Percentiles rank a stretch among this genome's conserved stretches.
Evolutionary conservation across 202 grass and related monocot genomes (phyloP).

Genomic region (Zoysia matrella): DNA sequence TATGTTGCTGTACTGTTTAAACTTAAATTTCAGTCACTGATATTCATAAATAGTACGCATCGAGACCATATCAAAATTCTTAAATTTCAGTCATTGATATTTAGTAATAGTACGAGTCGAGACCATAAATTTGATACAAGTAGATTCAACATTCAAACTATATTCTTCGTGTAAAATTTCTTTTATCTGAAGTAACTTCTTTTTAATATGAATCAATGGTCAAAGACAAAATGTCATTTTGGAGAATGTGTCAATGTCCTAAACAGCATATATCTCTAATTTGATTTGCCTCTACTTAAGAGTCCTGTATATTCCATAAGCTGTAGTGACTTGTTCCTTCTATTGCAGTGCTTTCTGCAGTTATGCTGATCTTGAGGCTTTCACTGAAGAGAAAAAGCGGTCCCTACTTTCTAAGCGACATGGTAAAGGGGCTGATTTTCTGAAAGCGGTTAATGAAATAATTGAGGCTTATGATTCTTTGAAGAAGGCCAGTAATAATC

Average conservation of each 20-base stretch:
- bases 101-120: too few species aligned
- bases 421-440: slow-evolving; percentile 96
- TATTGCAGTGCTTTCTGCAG: slow-evolving; percentile 92
- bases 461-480: slow-evolving; percentile 79
- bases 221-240: neutral
- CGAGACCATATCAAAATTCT: too few species aligned
- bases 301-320: slow-evolving; percentile 1
- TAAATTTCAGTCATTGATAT: too few species aligned
- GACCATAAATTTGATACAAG: too few species aligned
- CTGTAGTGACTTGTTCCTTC: slow-evolving; percentile 36
- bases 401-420: slow-evolving; percentile 78
- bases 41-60: too few species aligned
- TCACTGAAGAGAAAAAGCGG: slow-evolving; percentile 96
- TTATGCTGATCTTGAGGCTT: slow-evolving; percentile 93
- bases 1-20: too few species aligned
- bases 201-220: neutral
- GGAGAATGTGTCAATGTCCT: too few species aligned
- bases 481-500: slow-evolving; percentile 62
- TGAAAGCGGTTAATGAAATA: slow-evolving; percentile 95
- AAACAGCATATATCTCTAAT: too few species aligned
- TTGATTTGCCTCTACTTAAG: slow-evolving; percentile 13
- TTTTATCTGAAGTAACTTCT: too few species aligned
- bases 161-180: too few species aligned
- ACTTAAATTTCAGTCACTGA: too few species aligned
- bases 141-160: too few species aligned